Evolutionary conservation across 73 alveolate species (phyloP), one percentile per base, ranked within the genome.

Genomic region (Paramecium sonneborni): DNA sequence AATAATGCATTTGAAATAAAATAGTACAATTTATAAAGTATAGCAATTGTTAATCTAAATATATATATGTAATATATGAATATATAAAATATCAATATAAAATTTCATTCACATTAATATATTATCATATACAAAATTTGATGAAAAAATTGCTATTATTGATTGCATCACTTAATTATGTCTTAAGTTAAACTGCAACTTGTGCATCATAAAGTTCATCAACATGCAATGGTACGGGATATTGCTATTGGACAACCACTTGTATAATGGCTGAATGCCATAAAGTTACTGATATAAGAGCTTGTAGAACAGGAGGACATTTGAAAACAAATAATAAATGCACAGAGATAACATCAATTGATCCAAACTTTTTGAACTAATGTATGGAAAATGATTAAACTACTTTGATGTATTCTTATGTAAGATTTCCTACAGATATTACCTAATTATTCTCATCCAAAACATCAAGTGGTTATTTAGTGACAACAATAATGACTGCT

Each of bases 301-400:
- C 86, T 2, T 72, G 86, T 35, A 30, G 86, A 72, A n/a, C 85
- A 28, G 20, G 6, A 23, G 84, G 84, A 11, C 24, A 23, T 62
- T 24, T 62, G 46, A 26, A 7, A 0, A 4, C 39, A 28, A 32
- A 10, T 35, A 20, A 41, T 72, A 72, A 72, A 15, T 72, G 86
- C 4, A 7, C 24, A 10, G 86, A 72, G 20, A 28, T 72, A 14
- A 34, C 57, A 5, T 28, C 38, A 7, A 21, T 35, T 37, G 26
- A 35, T 72, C 35, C 86, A 0, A 32, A 32, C 24, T 38, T 72
- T 72, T 18, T 12, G 55, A 72, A 72, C 32, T 21, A 32, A 21
- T 72, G 86, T 38, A 72, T 32, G 57, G 86, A 72, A 35, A 14
- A 12, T n/a, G 86, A 24, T 35, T 18, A 72, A 38, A 38, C 86